Evolutionary conservation across 2,329 filamentous ascomycete genomes (phyloP).

Genomic region (Beauveria australis): DNA sequence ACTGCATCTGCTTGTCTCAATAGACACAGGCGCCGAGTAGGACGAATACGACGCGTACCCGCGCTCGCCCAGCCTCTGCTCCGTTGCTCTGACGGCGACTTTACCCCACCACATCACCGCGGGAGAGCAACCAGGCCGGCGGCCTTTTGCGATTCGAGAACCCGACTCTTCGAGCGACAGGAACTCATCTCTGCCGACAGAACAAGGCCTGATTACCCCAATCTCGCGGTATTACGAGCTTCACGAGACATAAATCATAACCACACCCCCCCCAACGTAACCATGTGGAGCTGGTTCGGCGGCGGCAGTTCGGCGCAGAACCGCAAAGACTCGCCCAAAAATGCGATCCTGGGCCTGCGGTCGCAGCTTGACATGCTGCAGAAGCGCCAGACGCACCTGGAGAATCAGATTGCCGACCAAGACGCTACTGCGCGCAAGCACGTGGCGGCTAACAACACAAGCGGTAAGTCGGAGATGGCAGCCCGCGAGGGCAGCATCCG

Average conservation of each 20-base stretch:
- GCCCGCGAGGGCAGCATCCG: background rate
- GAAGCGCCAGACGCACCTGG: conserved; percentile 87
- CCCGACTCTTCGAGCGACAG: background rate
- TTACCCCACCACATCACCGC: conserved; percentile 2
- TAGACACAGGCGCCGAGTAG: background rate
- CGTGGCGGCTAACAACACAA: conserved; percentile 74
- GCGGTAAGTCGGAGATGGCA: conserved; percentile 52
- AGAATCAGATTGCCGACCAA: conserved; percentile 89
- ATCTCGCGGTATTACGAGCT: background rate
- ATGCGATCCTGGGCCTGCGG: conserved; percentile 83
- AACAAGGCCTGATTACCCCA: background rate
- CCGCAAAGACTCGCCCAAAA: conserved; percentile 91
- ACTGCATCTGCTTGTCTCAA: background rate
- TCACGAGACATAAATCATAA: background rate
- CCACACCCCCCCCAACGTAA: conserved; percentile 16
- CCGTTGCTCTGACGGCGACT: conserved; percentile 2
- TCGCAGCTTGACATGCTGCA: conserved; percentile 94
- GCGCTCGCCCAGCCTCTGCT: background rate
- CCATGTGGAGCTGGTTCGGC: conserved; percentile 86
- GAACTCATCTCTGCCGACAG: background rate
- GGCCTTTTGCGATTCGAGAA: conserved; percentile 2
- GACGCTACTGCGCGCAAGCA: conserved; percentile 83
- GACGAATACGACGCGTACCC: background rate
- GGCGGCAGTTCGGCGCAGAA: conserved; percentile 72
- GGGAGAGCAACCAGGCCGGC: background rate